Base-by-base conservation (phyloP, 176 grass and related monocot species). In the Bothriochloa decipiens region DNA sequence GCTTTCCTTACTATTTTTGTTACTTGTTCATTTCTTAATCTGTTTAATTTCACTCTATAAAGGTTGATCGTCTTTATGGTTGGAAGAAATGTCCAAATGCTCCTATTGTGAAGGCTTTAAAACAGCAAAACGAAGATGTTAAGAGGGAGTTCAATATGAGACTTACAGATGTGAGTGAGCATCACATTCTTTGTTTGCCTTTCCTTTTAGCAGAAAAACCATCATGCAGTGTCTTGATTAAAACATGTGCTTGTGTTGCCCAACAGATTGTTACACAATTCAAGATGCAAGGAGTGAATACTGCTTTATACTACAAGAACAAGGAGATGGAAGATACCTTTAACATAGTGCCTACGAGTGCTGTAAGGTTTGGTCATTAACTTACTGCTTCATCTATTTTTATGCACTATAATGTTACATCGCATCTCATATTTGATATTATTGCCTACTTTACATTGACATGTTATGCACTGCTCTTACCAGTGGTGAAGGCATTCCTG, bases 341-440 rank as follows among this genome's bases (percentile, higher is more conserved):
- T 87, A 97, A 94, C 81, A 97, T 97, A 53, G 95, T 97, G 71
- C 95, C 95, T 65, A 97, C 95, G 41, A 97, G 95, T 97, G 95
- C 95, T 81, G 39, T 93, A 70, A 97, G 90, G 95, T 88, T 86
- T 72, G 65, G 55, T 78, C 22, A n/a, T 70, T 72, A 72, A 68
- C 55, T 52, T 46, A 65, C 43, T 55, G 33, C 10, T 78, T 72
- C 1, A 45, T 29, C 72, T 46, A 18, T 76, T 79, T 67, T 47
- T 74, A 18, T 63, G 50, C 57, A 61, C 9, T 25, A 76, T 52
- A 22, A 22, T 80, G 39, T 85, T 23, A 14, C n/a, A 81, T 29
- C 36, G 28, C 29, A 42, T 72, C 33, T 5, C 14, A 66, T 88
- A 82, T 76, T 62, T 5, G 10, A 57, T 85, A 82, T 76, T 62